A percentile compares a stretch with the other conserved stretches of the same genome.
Evolutionary conservation across 2,329 filamentous ascomycete genomes (phyloP).

Genomic region (Cyphellophora europaea): DNA sequence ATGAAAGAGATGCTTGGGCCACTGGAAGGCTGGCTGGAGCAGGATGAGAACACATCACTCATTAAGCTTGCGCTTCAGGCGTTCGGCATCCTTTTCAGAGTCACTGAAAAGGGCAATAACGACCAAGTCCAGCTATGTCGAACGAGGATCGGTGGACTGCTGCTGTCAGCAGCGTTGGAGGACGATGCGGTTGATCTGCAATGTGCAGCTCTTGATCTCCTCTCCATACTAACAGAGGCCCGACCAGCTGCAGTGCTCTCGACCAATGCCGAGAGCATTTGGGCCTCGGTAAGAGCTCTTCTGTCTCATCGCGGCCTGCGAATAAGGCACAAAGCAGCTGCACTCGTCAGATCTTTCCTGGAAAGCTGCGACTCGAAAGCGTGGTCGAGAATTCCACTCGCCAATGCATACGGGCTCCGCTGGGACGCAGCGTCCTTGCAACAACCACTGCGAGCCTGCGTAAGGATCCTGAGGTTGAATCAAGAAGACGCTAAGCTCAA

Average conservation of each 20-base stretch:
- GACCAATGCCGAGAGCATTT: constrained; percentile 53
- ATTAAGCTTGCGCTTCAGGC: constrained; percentile 67
- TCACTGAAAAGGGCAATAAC: constrained; percentile 52
- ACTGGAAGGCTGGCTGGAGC: constrained; percentile 66
- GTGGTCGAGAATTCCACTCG: constrained; percentile 48
- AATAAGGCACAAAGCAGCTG: constrained; percentile 69
- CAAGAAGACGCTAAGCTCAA: constrained; percentile 66
- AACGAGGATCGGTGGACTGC: constrained; percentile 5
- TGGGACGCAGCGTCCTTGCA: constrained; percentile 58
- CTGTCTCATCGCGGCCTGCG: constrained; percentile 63
- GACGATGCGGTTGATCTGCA: constrained; percentile 57
- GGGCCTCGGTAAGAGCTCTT: constrained; percentile 58
- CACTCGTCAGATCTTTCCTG: constrained; percentile 67
- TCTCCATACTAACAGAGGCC: constrained; percentile 57
- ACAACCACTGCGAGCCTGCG: constrained; percentile 46
- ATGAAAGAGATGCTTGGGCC: constrained; percentile 61
- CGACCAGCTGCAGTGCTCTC: constrained; percentile 58
- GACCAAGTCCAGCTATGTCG: constrained; percentile 23
- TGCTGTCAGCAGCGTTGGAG: constrained; percentile 18
- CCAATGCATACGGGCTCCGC: constrained; percentile 61
- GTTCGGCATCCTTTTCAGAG: constrained; percentile 75
- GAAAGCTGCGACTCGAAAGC: constrained; percentile 60
- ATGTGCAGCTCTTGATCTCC: constrained; percentile 61
- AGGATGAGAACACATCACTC: constrained; percentile 62
- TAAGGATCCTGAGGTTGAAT: constrained; percentile 51